These are phyloP conservation scores for Sherardia arvensis DNA, from an alignment of 257 asterid genomes.

Conservation along the genomic window DNA sequence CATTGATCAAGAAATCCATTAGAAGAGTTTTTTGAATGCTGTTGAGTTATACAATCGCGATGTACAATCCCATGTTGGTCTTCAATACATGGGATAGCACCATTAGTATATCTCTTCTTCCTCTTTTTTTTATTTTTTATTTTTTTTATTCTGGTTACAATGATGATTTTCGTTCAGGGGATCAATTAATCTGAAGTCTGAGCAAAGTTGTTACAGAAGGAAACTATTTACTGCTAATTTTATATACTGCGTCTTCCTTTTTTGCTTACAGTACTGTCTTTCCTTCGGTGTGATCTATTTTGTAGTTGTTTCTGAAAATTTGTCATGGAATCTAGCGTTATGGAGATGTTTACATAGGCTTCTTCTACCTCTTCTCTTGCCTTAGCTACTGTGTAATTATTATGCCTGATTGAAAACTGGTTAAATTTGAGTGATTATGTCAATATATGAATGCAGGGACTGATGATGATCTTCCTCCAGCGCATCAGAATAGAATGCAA, in stretches of 20 bases:
- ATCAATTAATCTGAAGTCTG: not conserved
- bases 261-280: not conserved
- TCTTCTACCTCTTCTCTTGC: not conserved
- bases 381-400: not conserved
- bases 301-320: not conserved
- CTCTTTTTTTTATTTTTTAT: too few species aligned
- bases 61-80: not conserved
- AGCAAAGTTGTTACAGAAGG: not conserved
- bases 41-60: not conserved
- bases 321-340: not conserved
- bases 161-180: not conserved
- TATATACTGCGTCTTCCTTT: not conserved
- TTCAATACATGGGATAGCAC: too few species aligned
- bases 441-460: constrained; percentile 49
- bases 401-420: not conserved
- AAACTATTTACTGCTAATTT: not conserved
- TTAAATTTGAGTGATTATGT: not conserved
- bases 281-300: not conserved
- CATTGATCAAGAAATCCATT: not conserved
- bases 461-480: constrained; percentile 92
- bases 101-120: too few species aligned
- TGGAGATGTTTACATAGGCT: not conserved
- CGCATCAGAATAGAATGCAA: constrained; percentile 81
- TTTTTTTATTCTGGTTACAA: too few species aligned
- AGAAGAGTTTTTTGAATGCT: not conserved